Percentiles rank a stretch among this genome's conserved stretches.
Conservation (phyloP, 139 green algal genomes). For the Desmodesmus armatus region DNA sequence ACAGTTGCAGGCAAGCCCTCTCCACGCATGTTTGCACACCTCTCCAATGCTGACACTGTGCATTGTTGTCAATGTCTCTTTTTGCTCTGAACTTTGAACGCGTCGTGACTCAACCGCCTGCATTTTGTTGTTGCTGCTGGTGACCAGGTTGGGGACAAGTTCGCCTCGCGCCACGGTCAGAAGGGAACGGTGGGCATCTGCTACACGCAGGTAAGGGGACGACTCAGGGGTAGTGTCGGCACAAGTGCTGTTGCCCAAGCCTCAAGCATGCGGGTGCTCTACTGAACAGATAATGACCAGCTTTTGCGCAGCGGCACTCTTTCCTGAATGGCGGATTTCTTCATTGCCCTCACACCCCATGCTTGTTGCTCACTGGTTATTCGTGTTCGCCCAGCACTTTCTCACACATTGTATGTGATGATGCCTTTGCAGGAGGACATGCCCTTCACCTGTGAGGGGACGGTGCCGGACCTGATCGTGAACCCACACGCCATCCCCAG, state of each 20-base stretch:
- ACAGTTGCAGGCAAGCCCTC: no score
- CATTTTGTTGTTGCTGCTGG: background rate
- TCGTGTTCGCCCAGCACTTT: no score
- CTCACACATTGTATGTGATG: background rate
- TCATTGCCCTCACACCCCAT: no score
- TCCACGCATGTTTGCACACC: no score
- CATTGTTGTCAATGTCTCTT: background rate
- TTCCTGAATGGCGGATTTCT: no score
- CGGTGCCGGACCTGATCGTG: conserved; percentile 98
- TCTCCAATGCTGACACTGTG: no score
- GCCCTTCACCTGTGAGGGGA: conserved; percentile 91
- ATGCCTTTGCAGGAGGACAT: conserved; percentile 95
- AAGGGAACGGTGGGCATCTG: conserved; percentile 98
- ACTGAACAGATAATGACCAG: no score
- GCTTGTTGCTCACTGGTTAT: no score
- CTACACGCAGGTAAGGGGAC: conserved; percentile 82
- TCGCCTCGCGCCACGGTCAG: conserved; percentile 94
- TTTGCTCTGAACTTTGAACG: background rate
- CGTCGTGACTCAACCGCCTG: background rate
- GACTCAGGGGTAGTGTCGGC: no score
- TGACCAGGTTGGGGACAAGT: conserved; percentile 98
- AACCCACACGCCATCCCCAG: conserved; percentile 99
- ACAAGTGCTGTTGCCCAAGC: no score
- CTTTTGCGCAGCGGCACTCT: no score
- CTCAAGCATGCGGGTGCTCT: no score